Evolutionary conservation across 148 eudicot genomes (phyloP).

Genomic region (Hydrangea macrophylla): DNA sequence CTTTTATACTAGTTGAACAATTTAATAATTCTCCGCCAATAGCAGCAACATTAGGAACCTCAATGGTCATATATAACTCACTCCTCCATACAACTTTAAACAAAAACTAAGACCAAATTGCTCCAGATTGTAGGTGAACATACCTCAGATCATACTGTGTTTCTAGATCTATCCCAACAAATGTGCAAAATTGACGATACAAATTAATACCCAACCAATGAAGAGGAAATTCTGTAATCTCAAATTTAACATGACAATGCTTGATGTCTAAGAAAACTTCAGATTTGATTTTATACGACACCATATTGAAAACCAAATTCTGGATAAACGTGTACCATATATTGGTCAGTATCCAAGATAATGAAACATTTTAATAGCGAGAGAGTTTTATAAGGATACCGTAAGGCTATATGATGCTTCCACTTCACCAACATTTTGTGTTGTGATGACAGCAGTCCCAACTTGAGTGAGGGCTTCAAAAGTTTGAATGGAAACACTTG

Average conservation of each 20-base stretch:
- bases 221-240: too few relatives aligned
- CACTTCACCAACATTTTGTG: conserved; percentile 75
- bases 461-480: conserved; percentile 92
- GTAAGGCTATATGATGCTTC: conserved; percentile 98
- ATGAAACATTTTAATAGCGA: neutral
- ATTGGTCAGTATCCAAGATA: conserved; percentile 5
- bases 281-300: neutral
- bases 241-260: too few relatives aligned
- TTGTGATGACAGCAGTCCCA: conserved; percentile 72
- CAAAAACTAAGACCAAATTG: too few relatives aligned
- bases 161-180: neutral
- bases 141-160: neutral
- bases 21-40: neutral
- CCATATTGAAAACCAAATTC: neutral
- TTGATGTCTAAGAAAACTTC: neutral
- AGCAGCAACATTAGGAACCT: neutral
- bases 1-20: too few relatives aligned
- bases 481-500: conserved; percentile 70
- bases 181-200: too few relatives aligned
- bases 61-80: neutral
- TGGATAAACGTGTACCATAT: neutral
- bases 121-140: neutral
- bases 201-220: too few relatives aligned
- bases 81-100: neutral
- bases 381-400: conserved; percentile 30